Base-by-base conservation (phyloP, 2,329 filamentous ascomycete genomes). In the Drechslera avenae region DNA sequence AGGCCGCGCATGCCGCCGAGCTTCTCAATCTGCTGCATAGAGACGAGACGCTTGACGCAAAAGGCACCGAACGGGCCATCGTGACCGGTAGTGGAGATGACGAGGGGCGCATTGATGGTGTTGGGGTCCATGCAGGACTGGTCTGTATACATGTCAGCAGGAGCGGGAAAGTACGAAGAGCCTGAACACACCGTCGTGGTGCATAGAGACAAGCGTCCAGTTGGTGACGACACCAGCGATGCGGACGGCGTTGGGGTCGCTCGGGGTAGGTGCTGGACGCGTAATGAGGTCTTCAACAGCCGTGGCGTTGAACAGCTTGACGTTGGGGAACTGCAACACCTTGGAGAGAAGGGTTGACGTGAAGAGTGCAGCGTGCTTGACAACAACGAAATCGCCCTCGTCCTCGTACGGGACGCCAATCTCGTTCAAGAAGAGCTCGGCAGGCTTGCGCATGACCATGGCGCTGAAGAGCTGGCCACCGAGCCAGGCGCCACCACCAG, bases 81-180 rank as follows among this genome's bases (percentile, higher is more conserved):
- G 67, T 97, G 91, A 42, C 91, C 92, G 0, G 91, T 96, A 18
- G 91, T 96, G 50, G 87, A 91, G 78, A 97, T 89, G 69, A 96
- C 81, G 52, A 96, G 75, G 1, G 91, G 91, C 0, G 91, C 90
- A 71, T 96, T 96, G 83, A 96, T 96, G 67, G 91, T 96, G 84
- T 94, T 96, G 62, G 91, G 91, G 74, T 96, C 92, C 91, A 96
- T 96, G 87, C 91, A 96, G 55, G 85, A 89, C 79, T 96, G 91
- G 73, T 93, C 89, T 71, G 91, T 88, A 75, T 48, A 55, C 21
- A 53, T 12, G 40, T 60, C 43, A 60, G 54, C 45, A 34, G 36
- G 17, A 17, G 31, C 10, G 13, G n/a, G 14, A 8, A 36, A 42
- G 32, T 35, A 10, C 28, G 8, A 28, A 39, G 30, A 13, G 3